phyloP scores from a whole-genome alignment of 2,329 filamentous ascomycete genomes.

The Claviceps monticola region DNA sequence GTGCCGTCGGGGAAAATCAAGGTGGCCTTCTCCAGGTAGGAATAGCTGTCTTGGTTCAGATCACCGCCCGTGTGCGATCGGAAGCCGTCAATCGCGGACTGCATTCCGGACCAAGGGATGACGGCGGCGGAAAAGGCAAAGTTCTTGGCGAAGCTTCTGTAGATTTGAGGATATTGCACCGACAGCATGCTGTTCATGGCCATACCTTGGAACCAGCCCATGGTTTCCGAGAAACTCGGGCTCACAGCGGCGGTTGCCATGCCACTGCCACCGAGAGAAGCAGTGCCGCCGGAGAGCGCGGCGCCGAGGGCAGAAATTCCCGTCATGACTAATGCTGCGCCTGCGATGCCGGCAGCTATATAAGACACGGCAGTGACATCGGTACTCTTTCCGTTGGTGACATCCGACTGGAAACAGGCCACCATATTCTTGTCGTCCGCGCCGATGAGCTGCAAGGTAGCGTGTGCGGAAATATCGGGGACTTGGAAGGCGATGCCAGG shows the following conservation, averaged over 20 bases:
- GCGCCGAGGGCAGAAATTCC: constrained; percentile 56
- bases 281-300: constrained; percentile 35
- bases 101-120: constrained; percentile 69
- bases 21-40: constrained; percentile 60
- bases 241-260: constrained; percentile 52
- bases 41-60: constrained; percentile 63
- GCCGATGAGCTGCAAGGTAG: constrained; percentile 60
- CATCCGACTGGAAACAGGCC: constrained; percentile 68
- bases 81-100: constrained; percentile 73
- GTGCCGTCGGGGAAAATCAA: constrained; percentile 54
- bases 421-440: constrained; percentile 47
- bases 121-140: constrained; percentile 85
- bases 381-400: constrained; percentile 79
- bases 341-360: constrained; percentile 70
- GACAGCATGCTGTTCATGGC: constrained; percentile 95
- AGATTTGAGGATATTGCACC: constrained; percentile 74
- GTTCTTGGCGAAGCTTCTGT: constrained; percentile 81
- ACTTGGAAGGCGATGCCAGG: constrained; percentile 81
- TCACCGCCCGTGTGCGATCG: constrained; percentile 72
- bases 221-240: constrained; percentile 72
- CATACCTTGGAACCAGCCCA: constrained; percentile 86
- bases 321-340: constrained; percentile 62
- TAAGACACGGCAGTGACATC: constrained; percentile 66
- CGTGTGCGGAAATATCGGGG: constrained; percentile 78
- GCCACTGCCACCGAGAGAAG: constrained; percentile 28